phyloP scores from a whole-genome alignment of 768 basidiomycete genomes.

The Tulasnella sp. region DNA sequence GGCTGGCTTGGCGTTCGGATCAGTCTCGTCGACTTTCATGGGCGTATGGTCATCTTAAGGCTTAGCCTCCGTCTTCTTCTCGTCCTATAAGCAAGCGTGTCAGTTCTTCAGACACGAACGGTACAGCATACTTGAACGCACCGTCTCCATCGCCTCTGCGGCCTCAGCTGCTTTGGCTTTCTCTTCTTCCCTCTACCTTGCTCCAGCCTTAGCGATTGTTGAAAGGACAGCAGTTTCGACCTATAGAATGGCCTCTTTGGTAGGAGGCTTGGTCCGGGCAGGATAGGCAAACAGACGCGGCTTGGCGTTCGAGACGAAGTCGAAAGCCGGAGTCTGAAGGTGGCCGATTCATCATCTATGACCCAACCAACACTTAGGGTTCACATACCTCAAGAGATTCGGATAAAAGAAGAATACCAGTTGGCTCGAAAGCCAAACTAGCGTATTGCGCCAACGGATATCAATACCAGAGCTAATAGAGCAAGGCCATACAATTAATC shows the following conservation, averaged over 20 bases:
- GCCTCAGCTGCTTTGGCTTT: no score
- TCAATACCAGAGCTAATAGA: constrained; percentile 99
- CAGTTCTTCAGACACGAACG: constrained; percentile 13
- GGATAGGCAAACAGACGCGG: constrained; percentile 93
- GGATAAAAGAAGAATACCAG: constrained; percentile 85
- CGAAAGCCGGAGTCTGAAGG: no score
- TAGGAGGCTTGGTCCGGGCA: constrained; percentile 62
- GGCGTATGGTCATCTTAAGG: constrained; percentile 41
- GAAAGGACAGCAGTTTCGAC: no score
- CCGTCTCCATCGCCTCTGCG: no score
- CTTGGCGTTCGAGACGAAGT: constrained; percentile 78
- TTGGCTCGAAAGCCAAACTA: constrained; percentile 87
- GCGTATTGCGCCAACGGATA: no score
- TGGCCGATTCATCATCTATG: constrained; percentile 7
- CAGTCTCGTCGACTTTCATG: no score
- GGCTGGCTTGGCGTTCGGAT: constrained; percentile 30
- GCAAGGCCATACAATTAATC: constrained; percentile 92
- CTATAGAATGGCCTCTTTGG: no score
- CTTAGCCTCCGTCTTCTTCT: constrained; percentile 43
- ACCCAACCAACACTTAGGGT: background rate
- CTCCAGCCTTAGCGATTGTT: constrained; percentile 95
- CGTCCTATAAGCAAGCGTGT: constrained; percentile 40
- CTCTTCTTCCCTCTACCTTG: constrained; percentile 71
- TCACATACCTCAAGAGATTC: constrained; percentile 66
- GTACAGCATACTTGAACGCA: constrained; percentile 66